Evolutionary conservation across 2,329 filamentous ascomycete species (phyloP), one percentile per base, ranked within the genome.

Genomic region (Shiraia sp.): DNA sequence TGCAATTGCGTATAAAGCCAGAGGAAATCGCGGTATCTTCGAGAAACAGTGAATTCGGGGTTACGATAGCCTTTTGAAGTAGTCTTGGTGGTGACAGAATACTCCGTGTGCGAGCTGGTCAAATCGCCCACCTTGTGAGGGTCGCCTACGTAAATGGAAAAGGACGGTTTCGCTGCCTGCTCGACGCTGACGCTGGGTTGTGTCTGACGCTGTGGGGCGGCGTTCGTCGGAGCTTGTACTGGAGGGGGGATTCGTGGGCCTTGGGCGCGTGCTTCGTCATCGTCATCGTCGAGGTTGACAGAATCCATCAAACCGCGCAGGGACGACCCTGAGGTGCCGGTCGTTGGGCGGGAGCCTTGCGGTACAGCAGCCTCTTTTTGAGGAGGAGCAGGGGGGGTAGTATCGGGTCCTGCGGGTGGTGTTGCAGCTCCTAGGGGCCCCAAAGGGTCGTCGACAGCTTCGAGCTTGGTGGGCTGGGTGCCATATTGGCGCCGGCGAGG

Each of bases 1-100:
- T 97, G 93, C 47, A 99, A 78, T 22, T 91, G 90, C 57, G 86
- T 96, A 71, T 99, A 99, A 19, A 99, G 83, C 93, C 93, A 99
- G 38, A 99, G 76, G 69, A 99, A 99, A 72, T 99, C 93, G 45
- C 91, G 86, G 71, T 97, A 99, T 63, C 93, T 83, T 58, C 93
- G 82, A 62, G 90, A 95, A 56, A 99, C 93, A 42, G 90, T 86
- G 63, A 99, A 97, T 63, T 96, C 91, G 37, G 88, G 79, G 61
- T 92, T 87, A 65, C 88, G 88, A 72, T 97, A 99, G 36, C 90
- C 93, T 75, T 96, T 96, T 26, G 92, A 97, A 1, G 90, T 88
- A 10, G 93, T 99, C 88, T 87, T 93, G 44, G 93, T 99, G 61
- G 88, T 82, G 52, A 99, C 93, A 59, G 90, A 90, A 73, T 99